These are phyloP conservation scores for Nyctanthes arbortristis DNA, from an alignment of 257 asterid species.

Conservation along the genomic window DNA sequence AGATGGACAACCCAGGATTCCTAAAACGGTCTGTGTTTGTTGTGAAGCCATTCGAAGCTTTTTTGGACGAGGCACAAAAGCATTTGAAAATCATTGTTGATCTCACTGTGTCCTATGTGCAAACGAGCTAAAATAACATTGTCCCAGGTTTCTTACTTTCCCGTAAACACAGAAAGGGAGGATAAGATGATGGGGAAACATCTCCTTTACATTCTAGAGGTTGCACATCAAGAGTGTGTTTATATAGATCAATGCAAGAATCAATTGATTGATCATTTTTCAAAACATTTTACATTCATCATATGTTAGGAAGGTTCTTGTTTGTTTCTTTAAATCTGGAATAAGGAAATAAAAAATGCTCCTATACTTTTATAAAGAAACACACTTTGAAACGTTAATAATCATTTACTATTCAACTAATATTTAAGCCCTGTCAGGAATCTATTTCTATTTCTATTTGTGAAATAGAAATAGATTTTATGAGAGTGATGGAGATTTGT, in stretches of 20 bases:
- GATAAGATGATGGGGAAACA: background rate
- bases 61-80: background rate
- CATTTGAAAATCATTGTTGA: background rate
- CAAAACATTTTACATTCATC: background rate
- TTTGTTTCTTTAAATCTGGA: background rate
- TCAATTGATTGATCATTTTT: background rate
- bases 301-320: background rate
- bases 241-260: background rate
- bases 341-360: background rate
- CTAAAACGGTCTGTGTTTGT: background rate
- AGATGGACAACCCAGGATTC: background rate
- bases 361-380: background rate
- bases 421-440: too few relatives aligned
- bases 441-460: too few relatives aligned
- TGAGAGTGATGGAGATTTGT: too few relatives aligned
- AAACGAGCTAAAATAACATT: background rate
- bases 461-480: too few relatives aligned
- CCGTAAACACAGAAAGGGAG: background rate
- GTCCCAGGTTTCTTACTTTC: background rate
- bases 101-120: background rate
- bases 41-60: background rate
- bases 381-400: constrained; percentile 2
- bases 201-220: background rate
- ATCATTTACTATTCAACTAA: constrained; percentile 5
- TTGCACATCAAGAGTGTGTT: background rate